A percentile compares a stretch with the other conserved stretches of the same genome.
Conservation (phyloP, 345 rosid genomes). For the Corymbia maculata region DNA sequence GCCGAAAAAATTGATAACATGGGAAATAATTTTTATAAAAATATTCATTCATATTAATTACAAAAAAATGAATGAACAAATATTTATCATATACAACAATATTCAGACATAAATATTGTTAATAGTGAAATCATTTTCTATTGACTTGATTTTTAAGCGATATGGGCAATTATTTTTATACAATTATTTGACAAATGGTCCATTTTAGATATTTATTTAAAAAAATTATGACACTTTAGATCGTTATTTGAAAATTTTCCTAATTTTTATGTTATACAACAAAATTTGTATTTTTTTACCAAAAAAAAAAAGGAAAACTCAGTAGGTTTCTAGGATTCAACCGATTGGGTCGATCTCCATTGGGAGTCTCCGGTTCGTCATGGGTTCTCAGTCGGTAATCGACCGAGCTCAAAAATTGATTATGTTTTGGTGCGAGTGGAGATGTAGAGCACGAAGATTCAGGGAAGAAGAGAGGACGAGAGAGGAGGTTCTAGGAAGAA, state of each 20-base stretch:
- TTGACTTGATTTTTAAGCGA: not conserved
- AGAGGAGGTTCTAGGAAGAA: not conserved
- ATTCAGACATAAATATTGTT: not conserved
- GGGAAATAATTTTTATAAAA: too few relatives aligned
- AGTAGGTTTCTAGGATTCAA: not conserved
- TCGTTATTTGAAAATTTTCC: too few relatives aligned
- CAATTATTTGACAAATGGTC: too few relatives aligned
- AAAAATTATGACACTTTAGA: too few relatives aligned
- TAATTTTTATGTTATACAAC: not conserved
- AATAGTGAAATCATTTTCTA: not conserved
- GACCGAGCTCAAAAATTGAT: not conserved
- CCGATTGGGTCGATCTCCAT: not conserved
- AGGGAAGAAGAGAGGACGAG: not conserved
- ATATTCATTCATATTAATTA: not conserved
- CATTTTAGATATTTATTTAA: too few relatives aligned
- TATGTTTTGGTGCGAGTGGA: not conserved
- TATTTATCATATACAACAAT: not conserved
- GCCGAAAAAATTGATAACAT: too few relatives aligned
- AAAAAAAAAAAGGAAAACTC: not conserved
- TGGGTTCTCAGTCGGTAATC: not conserved
- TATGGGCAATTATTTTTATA: not conserved
- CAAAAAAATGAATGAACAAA: not conserved
- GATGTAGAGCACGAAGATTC: not conserved
- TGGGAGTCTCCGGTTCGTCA: not conserved
- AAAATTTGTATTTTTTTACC: not conserved